Evolutionary conservation across 768 basidiomycete genomes (phyloP), one percentile per base, ranked within the genome.

Genomic region (Tephrocybe sp.): DNA sequence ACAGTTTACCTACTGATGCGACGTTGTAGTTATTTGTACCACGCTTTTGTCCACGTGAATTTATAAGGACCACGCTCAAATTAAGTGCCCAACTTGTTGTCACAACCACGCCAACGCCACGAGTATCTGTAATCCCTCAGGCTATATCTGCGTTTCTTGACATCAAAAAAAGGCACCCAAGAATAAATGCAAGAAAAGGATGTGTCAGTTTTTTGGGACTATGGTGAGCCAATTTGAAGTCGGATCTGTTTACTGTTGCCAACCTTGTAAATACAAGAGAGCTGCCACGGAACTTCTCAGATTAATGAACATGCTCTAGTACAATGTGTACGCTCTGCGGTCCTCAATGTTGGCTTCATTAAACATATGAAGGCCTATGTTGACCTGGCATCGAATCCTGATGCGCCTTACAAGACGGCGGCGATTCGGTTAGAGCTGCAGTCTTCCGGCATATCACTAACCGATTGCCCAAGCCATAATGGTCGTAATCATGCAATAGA

Each of bases 301-400:
- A 60, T 67, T 1, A 65, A 75, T 8, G 75, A 78, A 18, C 77
- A 73, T 55, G 67, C 69, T 10, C 61, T 81, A 4, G 75, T 70
- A 4, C 68, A 70, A 53, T 73, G 68, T 42, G 74, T 84, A 3
- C 68, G 75, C 21, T 67, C 64, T 40, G 62, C 78, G 15, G 76
- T 77, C 1, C 78, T 76, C 53, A 48, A 68, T 23, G 79, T 73
- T 59, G 82, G 83, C 32, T 64, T 58, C 43, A 68, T 83, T 14
- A 75, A 69, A 11, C 61, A 70, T 0, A 81, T 85, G 71, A 80
- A 76, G 58, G 80, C 80, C 11, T 85, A 85, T 62, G 62, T 79
- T 43, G 75, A 80, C 53, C 50, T 75, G 21, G n/a, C n/a, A n/a
- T 64, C 77, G 4, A 67, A 74, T 0, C 54, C 56, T 15, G 42